Evolutionary conservation across 1,139 yeast species (phyloP).

Genomic region (Arxiozyma slooffiae): DNA sequence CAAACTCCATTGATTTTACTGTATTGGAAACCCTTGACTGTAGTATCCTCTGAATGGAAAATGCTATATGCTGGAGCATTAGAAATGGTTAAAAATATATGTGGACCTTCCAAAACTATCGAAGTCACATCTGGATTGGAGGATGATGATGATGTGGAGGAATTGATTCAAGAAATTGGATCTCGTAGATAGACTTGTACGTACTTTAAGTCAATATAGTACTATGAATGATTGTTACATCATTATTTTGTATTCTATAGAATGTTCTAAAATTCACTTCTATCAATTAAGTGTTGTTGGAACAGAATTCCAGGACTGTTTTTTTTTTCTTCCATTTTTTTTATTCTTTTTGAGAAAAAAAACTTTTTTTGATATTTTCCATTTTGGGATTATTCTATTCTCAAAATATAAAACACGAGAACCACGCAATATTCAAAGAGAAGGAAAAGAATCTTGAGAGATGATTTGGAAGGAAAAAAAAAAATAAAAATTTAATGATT

Average conservation of each 20-base stretch:
- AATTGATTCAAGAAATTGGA: conserved; percentile 19
- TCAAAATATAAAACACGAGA: background rate
- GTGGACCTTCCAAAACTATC: conserved; percentile 40
- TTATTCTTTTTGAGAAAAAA: too few relatives aligned
- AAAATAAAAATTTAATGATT: too few relatives aligned
- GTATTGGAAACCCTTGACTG: conserved; percentile 80
- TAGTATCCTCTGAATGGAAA: conserved; percentile 58
- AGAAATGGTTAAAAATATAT: conserved; percentile 65
- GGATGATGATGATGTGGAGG: conserved; percentile 28
- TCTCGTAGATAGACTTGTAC: background rate
- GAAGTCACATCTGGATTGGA: conserved; percentile 29
- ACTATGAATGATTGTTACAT: background rate
- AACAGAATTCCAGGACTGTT: background rate
- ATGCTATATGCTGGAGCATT: conserved; percentile 90
- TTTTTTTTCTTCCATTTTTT: background rate
- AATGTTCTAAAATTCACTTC: background rate
- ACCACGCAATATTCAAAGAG: background rate
- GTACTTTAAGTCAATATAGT: background rate
- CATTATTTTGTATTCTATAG: background rate
- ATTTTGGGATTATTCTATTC: background rate
- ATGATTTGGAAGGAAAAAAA: background rate
- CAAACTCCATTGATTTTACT: conserved; percentile 65
- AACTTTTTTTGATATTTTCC: background rate
- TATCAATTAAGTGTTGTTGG: background rate
- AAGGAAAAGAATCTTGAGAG: too few relatives aligned